A percentile compares a stretch with the other conserved stretches of the same genome.
These are phyloP conservation scores for Geotrichum citri-aurantii DNA, from an alignment of 1,139 yeast species.

Conservation along the genomic window DNA sequence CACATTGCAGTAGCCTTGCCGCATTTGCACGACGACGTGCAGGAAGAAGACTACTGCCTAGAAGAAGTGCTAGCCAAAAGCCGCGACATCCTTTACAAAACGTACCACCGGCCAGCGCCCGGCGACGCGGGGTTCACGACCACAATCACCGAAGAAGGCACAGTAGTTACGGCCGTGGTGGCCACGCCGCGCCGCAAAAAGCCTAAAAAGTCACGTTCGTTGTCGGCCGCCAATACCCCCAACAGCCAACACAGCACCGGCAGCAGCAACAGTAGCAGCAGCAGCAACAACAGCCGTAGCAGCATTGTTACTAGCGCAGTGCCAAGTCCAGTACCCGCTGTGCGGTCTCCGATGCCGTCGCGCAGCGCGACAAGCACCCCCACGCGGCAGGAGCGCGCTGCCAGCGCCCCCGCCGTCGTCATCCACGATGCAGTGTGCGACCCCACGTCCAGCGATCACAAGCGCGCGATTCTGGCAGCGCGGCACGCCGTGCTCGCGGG, in stretches of 20 bases:
- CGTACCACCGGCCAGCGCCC: conserved; percentile 1
- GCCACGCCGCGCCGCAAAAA: background rate
- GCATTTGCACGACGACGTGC: conserved; percentile 36
- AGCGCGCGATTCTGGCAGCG: conserved; percentile 8
- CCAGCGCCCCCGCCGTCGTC: background rate
- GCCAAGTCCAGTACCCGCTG: conserved; percentile 17
- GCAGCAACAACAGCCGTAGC: too few species aligned
- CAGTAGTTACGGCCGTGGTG: background rate
- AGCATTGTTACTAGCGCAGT: conserved; percentile 19
- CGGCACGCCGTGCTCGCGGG: conserved; percentile 3
- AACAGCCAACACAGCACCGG: background rate
- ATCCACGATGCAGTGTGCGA: conserved; percentile 11
- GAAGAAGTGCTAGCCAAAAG: conserved; percentile 55
- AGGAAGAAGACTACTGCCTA: conserved; percentile 52
- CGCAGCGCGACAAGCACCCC: background rate
- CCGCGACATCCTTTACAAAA: conserved; percentile 24
- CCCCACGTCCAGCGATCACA: conserved; percentile 18
- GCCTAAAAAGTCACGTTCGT: background rate
- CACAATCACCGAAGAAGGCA: background rate
- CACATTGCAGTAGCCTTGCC: conserved; percentile 46
- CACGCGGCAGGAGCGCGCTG: background rate
- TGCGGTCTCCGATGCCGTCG: too few species aligned
- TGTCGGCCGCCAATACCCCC: too few species aligned
- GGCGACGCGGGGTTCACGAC: background rate
- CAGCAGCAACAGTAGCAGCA: too few species aligned